Conservation (phyloP, 2,329 filamentous ascomycete genomes). For the Phialophora expanda region DNA sequence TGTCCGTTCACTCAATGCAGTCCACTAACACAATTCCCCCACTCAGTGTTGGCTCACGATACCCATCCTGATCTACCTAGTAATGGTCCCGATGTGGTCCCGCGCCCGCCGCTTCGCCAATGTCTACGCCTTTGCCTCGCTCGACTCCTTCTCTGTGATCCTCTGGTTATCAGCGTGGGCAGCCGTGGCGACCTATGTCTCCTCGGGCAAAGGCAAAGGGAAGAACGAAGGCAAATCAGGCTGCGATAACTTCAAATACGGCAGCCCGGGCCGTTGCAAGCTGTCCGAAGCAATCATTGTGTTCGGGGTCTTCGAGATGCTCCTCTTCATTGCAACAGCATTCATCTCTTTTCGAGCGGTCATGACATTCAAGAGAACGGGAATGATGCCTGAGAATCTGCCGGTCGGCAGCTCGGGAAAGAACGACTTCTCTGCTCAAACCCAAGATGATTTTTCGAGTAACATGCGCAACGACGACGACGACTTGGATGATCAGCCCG, state of each 20-base stretch:
- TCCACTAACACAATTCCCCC: slow-evolving; percentile 4
- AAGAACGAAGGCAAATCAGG: slow-evolving; percentile 50
- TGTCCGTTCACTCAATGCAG: background rate
- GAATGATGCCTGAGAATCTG: slow-evolving; percentile 56
- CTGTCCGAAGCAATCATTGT: slow-evolving; percentile 62
- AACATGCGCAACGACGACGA: slow-evolving; percentile 51
- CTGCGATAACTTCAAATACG: slow-evolving; percentile 62
- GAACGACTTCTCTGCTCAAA: slow-evolving; percentile 56
- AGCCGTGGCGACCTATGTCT: slow-evolving; percentile 62
- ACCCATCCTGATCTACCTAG: slow-evolving; percentile 64
- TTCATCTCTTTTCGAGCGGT: slow-evolving; percentile 61
- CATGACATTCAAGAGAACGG: slow-evolving; percentile 62
- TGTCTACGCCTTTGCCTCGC: slow-evolving; percentile 62
- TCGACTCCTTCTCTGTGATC: slow-evolving; percentile 61
- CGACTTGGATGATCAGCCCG: slow-evolving; percentile 48
- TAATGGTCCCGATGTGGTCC: slow-evolving; percentile 65
- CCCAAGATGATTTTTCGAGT: slow-evolving; percentile 55
- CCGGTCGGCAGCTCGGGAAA: slow-evolving; percentile 42
- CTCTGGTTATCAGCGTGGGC: slow-evolving; percentile 67
- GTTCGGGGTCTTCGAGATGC: slow-evolving; percentile 63
- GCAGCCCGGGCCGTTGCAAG: slow-evolving; percentile 61
- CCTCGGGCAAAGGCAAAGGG: slow-evolving; percentile 57
- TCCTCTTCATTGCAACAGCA: slow-evolving; percentile 61
- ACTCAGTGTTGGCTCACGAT: slow-evolving; percentile 64
- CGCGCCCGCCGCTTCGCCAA: slow-evolving; percentile 64